These are phyloP conservation scores for Suillus lakei DNA, from an alignment of 768 basidiomycete species.

Conservation along the genomic window DNA sequence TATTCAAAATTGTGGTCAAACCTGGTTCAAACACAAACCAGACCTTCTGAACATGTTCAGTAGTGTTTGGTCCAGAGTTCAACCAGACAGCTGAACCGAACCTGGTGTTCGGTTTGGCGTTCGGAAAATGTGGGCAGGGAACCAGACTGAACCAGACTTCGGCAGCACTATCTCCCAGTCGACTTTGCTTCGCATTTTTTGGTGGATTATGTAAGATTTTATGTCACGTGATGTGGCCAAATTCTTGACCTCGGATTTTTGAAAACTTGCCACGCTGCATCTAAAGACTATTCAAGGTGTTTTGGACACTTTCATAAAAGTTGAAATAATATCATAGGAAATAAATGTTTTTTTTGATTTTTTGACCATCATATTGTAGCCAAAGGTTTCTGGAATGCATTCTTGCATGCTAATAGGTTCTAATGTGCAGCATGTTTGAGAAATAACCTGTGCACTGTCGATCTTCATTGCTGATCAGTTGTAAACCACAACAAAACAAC, in stretches of 20 bases:
- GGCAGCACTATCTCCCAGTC: not conserved
- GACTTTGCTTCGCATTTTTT: not conserved
- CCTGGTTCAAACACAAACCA: too few species aligned
- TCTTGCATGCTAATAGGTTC: not conserved
- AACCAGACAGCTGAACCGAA: too few species aligned
- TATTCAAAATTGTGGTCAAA: too few species aligned
- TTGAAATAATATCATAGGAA: not conserved
- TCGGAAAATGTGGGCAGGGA: too few species aligned
- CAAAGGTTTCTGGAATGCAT: not conserved
- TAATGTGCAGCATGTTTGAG: not conserved
- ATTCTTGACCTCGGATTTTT: not conserved
- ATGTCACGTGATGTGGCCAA: not conserved
- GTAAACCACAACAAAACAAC: too few species aligned
- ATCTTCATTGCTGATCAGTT: too few species aligned
- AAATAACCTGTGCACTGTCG: conserved; percentile 3
- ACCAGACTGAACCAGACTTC: too few species aligned
- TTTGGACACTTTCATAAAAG: too few species aligned
- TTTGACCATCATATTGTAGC: not conserved
- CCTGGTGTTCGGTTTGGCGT: too few species aligned
- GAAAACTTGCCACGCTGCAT: not conserved
- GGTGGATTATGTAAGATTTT: not conserved
- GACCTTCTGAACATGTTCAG: too few species aligned
- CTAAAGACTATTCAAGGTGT: not conserved
- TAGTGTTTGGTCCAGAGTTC: too few species aligned
- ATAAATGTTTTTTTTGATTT: not conserved